Percentiles rank a stretch among this genome's conserved stretches.
Evolutionary conservation across 352 stramenopile genomes (phyloP).

Genomic region (Phytophthora pisi): DNA sequence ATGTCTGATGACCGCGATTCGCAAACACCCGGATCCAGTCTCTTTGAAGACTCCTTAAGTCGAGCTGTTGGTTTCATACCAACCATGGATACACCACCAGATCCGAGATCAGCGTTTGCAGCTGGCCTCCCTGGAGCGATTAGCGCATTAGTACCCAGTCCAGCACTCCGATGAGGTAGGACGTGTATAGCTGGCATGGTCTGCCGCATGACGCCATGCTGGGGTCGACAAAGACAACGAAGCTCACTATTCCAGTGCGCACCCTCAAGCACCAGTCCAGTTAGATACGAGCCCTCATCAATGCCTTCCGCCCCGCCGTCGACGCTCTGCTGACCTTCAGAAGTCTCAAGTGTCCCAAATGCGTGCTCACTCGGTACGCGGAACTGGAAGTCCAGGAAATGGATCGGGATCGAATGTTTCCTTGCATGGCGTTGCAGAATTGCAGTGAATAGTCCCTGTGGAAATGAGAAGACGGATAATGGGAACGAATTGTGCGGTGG

Average conservation of each 20-base stretch:
- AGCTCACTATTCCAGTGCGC: slow-evolving; percentile 65
- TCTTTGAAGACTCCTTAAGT: neutral
- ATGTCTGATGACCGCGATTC: neutral
- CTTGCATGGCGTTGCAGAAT: slow-evolving; percentile 76
- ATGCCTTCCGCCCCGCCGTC: slow-evolving; percentile 6
- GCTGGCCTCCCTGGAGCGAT: neutral
- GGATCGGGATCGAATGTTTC: slow-evolving; percentile 71
- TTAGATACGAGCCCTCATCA: slow-evolving; percentile 60
- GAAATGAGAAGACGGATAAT: slow-evolving; percentile 74
- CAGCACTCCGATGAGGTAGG: slow-evolving; percentile 47
- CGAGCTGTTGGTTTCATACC: neutral
- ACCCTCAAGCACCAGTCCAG: slow-evolving; percentile 71
- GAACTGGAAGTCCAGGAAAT: slow-evolving; percentile 82
- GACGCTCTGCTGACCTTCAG: slow-evolving; percentile 1
- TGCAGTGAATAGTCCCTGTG: slow-evolving; percentile 79
- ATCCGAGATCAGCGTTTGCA: neutral
- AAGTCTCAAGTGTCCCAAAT: slow-evolving; percentile 8
- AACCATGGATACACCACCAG: neutral
- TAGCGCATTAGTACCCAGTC: neutral
- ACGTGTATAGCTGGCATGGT: slow-evolving; percentile 90
- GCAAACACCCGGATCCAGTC: neutral
- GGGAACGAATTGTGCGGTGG: slow-evolving; percentile 42
- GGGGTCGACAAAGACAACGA: slow-evolving; percentile 54
- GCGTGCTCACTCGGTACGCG: slow-evolving; percentile 55
- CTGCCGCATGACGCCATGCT: slow-evolving; percentile 66